phyloP scores from a whole-genome alignment of 2,329 filamentous ascomycete genomes.

The Aspergillus pseudotamarii region DNA sequence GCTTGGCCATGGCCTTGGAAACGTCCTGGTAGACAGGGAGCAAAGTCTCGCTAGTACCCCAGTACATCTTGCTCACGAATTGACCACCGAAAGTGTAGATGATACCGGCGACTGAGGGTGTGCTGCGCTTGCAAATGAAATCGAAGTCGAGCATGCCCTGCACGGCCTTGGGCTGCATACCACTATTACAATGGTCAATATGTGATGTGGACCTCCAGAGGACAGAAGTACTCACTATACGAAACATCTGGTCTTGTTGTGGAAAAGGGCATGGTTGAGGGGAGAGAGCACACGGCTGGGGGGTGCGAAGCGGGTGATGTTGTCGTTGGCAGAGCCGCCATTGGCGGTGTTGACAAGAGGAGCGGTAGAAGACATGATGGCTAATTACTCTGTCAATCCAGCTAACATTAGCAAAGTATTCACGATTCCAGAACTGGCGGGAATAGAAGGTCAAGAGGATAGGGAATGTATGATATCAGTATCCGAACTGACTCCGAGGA shows the following conservation, averaged over 20 bases:
- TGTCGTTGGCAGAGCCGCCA: constrained; percentile 82
- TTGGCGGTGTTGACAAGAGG: constrained; percentile 53
- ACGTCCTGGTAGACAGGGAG: constrained; percentile 97
- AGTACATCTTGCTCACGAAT: constrained; percentile 99
- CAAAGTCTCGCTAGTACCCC: constrained; percentile 98
- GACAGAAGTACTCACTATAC: constrained; percentile 70
- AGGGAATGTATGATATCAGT: neutral
- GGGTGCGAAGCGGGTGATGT: constrained; percentile 94
- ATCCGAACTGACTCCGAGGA: neutral
- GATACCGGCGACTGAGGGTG: constrained; percentile 95
- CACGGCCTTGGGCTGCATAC: constrained; percentile 91
- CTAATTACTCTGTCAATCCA: constrained; percentile 22
- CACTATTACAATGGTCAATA: constrained; percentile 51
- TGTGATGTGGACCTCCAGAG: neutral
- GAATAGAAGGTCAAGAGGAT: neutral
- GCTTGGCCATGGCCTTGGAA: constrained; percentile 91
- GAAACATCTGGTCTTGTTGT: constrained; percentile 99
- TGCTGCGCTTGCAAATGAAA: constrained; percentile 99
- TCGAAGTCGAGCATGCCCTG: constrained; percentile 98
- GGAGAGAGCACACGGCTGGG: constrained; percentile 92
- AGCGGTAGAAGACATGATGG: constrained; percentile 60
- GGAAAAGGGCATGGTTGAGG: constrained; percentile 89
- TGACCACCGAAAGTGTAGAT: constrained; percentile 99
- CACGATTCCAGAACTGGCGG: neutral
- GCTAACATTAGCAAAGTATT: constrained; percentile 13